Evolutionary conservation across 441 rosid genomes (phyloP), one percentile per base, ranked within the genome.

Genomic region (Gossypium schwendimanii): DNA sequence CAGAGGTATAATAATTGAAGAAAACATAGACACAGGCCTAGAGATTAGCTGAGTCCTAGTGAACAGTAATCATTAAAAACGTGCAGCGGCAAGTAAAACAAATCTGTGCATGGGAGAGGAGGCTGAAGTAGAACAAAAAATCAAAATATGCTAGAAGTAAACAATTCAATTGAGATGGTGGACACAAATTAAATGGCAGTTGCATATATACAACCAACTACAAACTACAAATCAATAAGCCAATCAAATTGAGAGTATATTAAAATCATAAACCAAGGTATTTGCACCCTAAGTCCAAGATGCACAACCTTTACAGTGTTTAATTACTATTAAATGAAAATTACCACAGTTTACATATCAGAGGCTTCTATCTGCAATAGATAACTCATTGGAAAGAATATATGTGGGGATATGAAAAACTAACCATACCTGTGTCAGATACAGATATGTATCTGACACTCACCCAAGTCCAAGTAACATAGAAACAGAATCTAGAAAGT

Each of bases 211-310:
- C 39, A 47, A 49, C 21, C 33, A 23, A 17, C 53, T 68, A 50
- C 2, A 18, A 23, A 28, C 53, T 68, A 28, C 4, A 18, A 28
- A 50, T 17, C 60, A 28, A 24, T 58, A 67, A 4, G 24, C n/a
- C 71, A 67, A 67, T 64, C 33, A 5, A 44, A 64, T 47, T 15
- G 3, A 69, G 49, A 31, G 62, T 53, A 17, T n/a, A 21, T 31
- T 39, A 69, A 69, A 69, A 69, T 52, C 49, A 69, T 31, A 53
- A 24, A 50, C 24, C 71, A 47, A 64, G 36, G 24, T 49, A 49
- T 49, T 49, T 47, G 21, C 23, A 67, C 52, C 58, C 44, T 7
- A 49, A 64, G 52, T 64, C 54, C 28, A 20, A 41, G 26, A 63
- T 39, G 52, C 28, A 18, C 45, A 64, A 6, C 33, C 54, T 47